Base-by-base conservation (phyloP, 768 basidiomycete species). In the Mrakia frigida region DNA sequence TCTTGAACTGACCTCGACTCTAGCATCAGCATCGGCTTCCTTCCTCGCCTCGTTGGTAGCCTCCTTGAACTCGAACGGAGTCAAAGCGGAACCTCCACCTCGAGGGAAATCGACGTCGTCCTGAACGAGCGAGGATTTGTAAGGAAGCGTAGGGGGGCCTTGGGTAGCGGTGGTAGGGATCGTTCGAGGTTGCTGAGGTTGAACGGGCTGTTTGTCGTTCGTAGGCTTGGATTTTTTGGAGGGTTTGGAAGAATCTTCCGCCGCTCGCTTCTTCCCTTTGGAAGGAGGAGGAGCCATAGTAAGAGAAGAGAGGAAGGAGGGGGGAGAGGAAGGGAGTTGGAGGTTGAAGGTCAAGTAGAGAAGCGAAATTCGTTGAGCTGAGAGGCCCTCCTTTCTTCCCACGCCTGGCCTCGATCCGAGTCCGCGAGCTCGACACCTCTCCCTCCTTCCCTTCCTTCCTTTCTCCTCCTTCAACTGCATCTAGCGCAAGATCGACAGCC, bases 91-190 rank as follows among this genome's bases (percentile, higher is more conserved):
- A 72, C 96, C 96, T 37, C 96, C 96, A 37, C 96, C 97, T 80
- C 96, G 89, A 75, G 95, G 95, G 84, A 98, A 99, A 83, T 95
- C 93, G 70, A 93, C 87, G 81, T 95, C 94, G 53, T 93, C 84
- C 70, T 80, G 77, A 59, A 82, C 78, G 33, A 84, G 78, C 21
- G 81, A 79, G 6, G 83, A 83, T 16, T 78, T 79, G 79, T 83
- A 84, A 5, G 82, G 76, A 0, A 83, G 81, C 6, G 79, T 77
- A 50, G 81, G 75, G 71, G 82, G 76, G 61, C 31, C 72, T 4
- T 21, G 43, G 60, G 72, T 59, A 14, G 70, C n/a, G 31, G 70
- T 56, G 3, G 70, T 37, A 14, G 43, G 73, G 72, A 59, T 73
- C 23, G 60, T 61, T n/a, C 52, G 50, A 21, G 65, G 65, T 23